Evolutionary conservation across 2,329 filamentous ascomycete genomes (phyloP), one percentile per base, ranked within the genome.

Genomic region (Leptographium procerum): DNA sequence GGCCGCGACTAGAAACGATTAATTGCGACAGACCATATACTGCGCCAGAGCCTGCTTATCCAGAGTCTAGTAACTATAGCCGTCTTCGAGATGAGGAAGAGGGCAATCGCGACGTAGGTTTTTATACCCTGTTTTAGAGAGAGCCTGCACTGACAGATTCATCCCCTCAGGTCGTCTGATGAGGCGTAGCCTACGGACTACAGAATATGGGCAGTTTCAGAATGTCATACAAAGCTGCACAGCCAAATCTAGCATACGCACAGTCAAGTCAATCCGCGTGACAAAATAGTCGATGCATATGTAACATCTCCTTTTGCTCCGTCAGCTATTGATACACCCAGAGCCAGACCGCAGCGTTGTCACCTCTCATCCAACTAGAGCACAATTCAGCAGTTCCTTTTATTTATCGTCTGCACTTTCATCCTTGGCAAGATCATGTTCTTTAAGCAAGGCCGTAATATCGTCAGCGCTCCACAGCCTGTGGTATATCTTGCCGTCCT

Each of bases 381-480:
- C 47, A 11, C 19, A 13, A 8, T 7, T 24, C 8, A 5, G 31
- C 14, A 2, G 43, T 24, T n/a, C 2, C 19, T 56, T 51, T 59
- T 77, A 84, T 70, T 82, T 83, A 64, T 85, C 85, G 69, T 90
- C 85, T 16, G 82, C 72, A 63, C 84, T 84, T 69, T 92, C 88
- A 64, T 85, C 83, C 81, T 96, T 97, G 61, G 90, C 92, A 71
- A 99, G 75, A 66, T 92, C 92, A 68, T 99, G 91, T 79, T 97
- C 90, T 81, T 91, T 95, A 68, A 99, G 78, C 72, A 99, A 78
- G 55, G 87, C 85, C 70, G 90, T 92, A 68, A 99, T 99, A 79
- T 97, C 94, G 65, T 99, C 92, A 51, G 91, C 92, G 67, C 85
- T 88, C 94, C 94, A 99, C 62, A 99, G 81, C 71, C 95, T 89